A percentile compares a stretch with the other conserved stretches of the same genome.
Conservation (phyloP, 306 rosid species). For the Corylus heterophylla region DNA sequence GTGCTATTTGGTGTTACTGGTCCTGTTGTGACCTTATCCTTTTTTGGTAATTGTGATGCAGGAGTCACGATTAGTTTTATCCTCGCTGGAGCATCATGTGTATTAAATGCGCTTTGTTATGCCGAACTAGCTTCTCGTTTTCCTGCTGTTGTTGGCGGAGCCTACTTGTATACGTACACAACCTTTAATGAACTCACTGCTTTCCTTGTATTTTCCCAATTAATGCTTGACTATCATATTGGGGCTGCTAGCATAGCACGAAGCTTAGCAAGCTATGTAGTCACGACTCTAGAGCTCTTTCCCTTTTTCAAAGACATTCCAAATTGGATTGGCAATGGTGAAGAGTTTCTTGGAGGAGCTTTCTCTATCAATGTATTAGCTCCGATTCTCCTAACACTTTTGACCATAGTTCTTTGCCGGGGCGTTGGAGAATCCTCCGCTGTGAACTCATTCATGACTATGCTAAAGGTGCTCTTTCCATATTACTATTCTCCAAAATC, state of each 20-base stretch:
- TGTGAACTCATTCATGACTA: constrained; percentile 79
- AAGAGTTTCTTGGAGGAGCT: constrained; percentile 63
- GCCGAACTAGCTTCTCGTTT: constrained; percentile 89
- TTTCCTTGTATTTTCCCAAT: constrained; percentile 88
- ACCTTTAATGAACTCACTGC: constrained; percentile 95
- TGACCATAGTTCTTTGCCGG: constrained; percentile 72
- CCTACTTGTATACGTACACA: constrained; percentile 84
- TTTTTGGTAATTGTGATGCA: constrained; percentile 45
- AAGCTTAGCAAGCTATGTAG: constrained; percentile 81
- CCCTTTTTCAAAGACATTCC: constrained; percentile 85
- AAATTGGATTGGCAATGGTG: constrained; percentile 87
- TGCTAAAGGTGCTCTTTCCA: constrained; percentile 65
- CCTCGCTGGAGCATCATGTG: constrained; percentile 86
- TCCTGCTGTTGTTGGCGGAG: constrained; percentile 97
- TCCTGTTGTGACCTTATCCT: constrained; percentile 21
- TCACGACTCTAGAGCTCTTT: constrained; percentile 71
- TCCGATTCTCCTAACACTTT: constrained; percentile 73
- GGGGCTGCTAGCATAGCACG: constrained; percentile 98
- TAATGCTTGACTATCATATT: constrained; percentile 95
- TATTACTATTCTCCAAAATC: constrained; percentile 20
- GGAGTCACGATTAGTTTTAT: constrained; percentile 87
- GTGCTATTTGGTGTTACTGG: constrained; percentile 8
- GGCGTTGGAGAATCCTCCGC: constrained; percentile 87
- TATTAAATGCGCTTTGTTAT: constrained; percentile 90
- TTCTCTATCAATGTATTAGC: constrained; percentile 83